A percentile compares a stretch with the other conserved stretches of the same genome.
Evolutionary conservation across 1,284 basidiomycete species (phyloP).

Genomic region (Ceratobasidium sp.): DNA sequence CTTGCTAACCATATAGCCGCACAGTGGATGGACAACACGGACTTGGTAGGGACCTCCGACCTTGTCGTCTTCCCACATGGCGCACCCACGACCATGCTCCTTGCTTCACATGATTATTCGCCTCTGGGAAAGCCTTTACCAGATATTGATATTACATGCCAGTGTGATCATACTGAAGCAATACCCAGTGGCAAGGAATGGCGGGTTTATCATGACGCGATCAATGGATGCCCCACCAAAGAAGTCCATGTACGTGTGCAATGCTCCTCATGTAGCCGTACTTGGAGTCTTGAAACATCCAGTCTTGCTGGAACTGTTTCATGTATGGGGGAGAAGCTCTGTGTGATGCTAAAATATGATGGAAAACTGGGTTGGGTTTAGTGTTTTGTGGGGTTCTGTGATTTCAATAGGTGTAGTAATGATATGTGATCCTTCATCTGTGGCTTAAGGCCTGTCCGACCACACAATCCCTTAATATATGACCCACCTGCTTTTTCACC

Average conservation of each 20-base stretch:
- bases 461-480: too few relatives aligned
- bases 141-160: neutral
- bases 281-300: neutral
- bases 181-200: neutral
- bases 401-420: too few relatives aligned
- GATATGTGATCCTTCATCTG: too few relatives aligned
- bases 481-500: too few relatives aligned
- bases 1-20: neutral
- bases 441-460: too few relatives aligned
- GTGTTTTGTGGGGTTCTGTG: too few relatives aligned
- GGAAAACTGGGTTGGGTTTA: too few relatives aligned
- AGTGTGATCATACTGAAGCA: neutral
- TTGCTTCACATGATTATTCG: neutral
- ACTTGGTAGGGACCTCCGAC: neutral
- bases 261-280: neutral
- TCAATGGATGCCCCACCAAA: neutral
- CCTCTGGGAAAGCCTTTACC: constrained; percentile 16
- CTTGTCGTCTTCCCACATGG: constrained; percentile 1
- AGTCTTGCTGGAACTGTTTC: too few relatives aligned
- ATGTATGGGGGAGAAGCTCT: too few relatives aligned
- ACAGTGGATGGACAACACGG: neutral
- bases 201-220: neutral
- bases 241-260: neutral
- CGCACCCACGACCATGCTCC: neutral
- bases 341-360: too few relatives aligned